These are phyloP conservation scores for Prunus fruticosa DNA, from an alignment of 306 rosid species.

Conservation along the genomic window DNA sequence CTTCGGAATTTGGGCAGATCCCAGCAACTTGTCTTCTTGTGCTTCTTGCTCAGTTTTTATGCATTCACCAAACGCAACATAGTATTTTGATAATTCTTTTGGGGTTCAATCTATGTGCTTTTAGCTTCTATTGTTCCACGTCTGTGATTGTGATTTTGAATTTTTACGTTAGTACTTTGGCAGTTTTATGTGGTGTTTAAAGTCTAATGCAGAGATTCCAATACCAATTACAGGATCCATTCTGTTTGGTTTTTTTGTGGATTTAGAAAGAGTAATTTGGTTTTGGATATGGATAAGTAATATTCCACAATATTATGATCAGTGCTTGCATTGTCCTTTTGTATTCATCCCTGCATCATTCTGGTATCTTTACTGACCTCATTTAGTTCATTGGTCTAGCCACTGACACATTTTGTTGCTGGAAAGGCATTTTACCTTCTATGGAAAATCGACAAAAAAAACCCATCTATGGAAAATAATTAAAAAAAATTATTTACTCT, in stretches of 20 bases:
- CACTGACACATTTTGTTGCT: too few relatives aligned
- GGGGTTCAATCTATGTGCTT: neutral
- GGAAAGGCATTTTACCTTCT: too few relatives aligned
- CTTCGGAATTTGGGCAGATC: neutral
- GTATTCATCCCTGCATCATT: too few relatives aligned
- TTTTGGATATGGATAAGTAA: neutral
- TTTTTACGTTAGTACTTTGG: neutral
- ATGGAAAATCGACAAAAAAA: too few relatives aligned
- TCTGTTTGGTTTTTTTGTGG: neutral
- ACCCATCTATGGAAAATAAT: too few relatives aligned
- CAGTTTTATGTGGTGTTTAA: neutral
- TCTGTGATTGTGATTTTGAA: neutral
- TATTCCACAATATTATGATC: too few relatives aligned
- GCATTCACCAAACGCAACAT: neutral
- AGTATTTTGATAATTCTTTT: neutral
- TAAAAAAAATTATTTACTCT: too few relatives aligned
- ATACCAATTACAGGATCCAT: neutral
- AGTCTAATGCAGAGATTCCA: neutral
- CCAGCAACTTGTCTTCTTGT: neutral
- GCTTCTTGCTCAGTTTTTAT: neutral
- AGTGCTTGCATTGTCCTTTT: too few relatives aligned
- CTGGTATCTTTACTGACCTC: too few relatives aligned
- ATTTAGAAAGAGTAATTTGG: neutral
- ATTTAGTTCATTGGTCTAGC: neutral
- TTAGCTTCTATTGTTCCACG: neutral